A percentile compares a stretch with the other conserved stretches of the same genome.
These are phyloP conservation scores for Alternaria sp. DNA, from an alignment of 2,329 filamentous ascomycete genomes.

Conservation along the genomic window DNA sequence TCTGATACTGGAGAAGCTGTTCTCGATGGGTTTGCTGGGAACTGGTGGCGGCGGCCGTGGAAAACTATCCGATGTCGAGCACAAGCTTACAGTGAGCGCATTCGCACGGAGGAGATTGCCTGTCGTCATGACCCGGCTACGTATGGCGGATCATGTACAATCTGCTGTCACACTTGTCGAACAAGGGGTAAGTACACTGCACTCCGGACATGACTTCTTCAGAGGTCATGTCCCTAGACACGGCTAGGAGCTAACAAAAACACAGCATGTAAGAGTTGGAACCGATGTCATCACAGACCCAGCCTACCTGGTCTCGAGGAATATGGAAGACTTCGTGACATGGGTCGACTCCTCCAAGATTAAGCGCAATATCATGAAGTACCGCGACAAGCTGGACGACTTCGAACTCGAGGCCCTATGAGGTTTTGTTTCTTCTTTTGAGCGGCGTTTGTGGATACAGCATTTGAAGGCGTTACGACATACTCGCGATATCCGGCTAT, in stretches of 20 bases:
- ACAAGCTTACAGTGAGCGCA: constrained; percentile 85
- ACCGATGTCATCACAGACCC: constrained; percentile 90
- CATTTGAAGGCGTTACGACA: constrained; percentile 26
- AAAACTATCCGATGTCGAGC: constrained; percentile 74
- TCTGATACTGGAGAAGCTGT: constrained; percentile 86
- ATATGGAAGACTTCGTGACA: constrained; percentile 94
- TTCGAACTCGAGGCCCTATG: constrained; percentile 71
- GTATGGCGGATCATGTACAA: constrained; percentile 91
- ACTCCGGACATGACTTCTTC: background rate
- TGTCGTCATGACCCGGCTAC: constrained; percentile 86
- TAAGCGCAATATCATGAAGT: constrained; percentile 93
- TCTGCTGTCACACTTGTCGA: constrained; percentile 84
- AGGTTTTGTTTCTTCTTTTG: background rate
- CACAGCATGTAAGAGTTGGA: constrained; percentile 79
- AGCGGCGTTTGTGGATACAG: constrained; percentile 28
- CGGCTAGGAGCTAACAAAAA: background rate
- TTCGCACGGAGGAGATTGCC: constrained; percentile 84
- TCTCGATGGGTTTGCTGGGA: constrained; percentile 86
- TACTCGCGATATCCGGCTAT: constrained; percentile 16
- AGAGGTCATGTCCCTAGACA: rapidly evolving
- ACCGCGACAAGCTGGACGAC: constrained; percentile 92
- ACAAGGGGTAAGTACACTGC: constrained; percentile 63
- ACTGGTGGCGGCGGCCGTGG: constrained; percentile 68
- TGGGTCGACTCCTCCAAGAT: constrained; percentile 98
- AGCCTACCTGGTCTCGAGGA: constrained; percentile 84